Evolutionary conservation across 2,329 filamentous ascomycete genomes (phyloP), one percentile per base, ranked within the genome.

Genomic region (Fulvia fulva): DNA sequence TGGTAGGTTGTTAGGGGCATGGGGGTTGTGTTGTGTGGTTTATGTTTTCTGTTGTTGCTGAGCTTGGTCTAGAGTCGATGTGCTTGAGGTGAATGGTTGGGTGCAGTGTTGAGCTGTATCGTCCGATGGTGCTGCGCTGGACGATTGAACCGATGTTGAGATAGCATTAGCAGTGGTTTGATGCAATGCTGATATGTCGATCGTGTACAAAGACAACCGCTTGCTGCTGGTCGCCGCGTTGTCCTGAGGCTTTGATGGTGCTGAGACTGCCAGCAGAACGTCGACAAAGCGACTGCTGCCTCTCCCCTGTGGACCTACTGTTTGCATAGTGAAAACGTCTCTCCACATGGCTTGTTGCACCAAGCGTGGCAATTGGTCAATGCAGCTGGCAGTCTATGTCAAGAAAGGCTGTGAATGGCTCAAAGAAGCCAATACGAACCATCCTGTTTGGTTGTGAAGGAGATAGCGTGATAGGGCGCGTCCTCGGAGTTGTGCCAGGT

Each of bases 1-100:
- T 55, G 49, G 61, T 63, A 65, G 43, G 56, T 63, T 26, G 60
- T 65, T 16, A 67, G 58, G 16, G 65, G 66, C 65, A 67, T 68
- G 26, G 46, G 52, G 23, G 55, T 32, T 41, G 41, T 9, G 25
- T 26, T 19, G 16, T 7, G 6, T 8, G 37, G 16, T n/a, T 34
- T 26, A 12, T 21, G 11, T 46, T 46, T 11, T 47, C 37, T 41
- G 37, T 16, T 41, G 9, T n/a, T 16, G 16, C 37, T 41, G 28
- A 22, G 23, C 3, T 26, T 26, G 34, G 19, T 19, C 16, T 16
- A n/a, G 7, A 7, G n/a, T 41, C 23, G 16, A 22, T 23, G 43
- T 41, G 28, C 7, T 51, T 16, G 44, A 14, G 21, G 41, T 22
- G 32, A 37, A 45, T 44, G 12, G 30, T 46, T 25, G 44, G 23